Base-by-base conservation (phyloP, 2,329 filamentous ascomycete genomes). In the Aureobasidium sp. region DNA sequence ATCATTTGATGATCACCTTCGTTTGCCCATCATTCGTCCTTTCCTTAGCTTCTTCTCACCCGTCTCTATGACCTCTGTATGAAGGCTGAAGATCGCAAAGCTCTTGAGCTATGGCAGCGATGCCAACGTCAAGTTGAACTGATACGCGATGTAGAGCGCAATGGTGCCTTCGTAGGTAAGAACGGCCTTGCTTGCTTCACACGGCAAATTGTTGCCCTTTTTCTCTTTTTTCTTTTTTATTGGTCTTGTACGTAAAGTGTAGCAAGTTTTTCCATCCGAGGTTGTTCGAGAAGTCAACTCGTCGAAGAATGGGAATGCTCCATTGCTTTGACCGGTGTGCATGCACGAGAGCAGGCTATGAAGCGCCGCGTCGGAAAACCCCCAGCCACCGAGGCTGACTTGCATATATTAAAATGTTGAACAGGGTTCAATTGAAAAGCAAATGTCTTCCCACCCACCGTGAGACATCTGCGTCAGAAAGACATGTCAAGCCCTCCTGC, bases 311-410 rank as follows among this genome's bases (percentile, higher is more conserved):
- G 12, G 15, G 2, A 17, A 8, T 9, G 32, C 1, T 34, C 34
- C 48, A 27, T 12, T 37, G 29, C 17, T 24, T 17, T 20, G n/a
- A 17, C 20, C 36, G 15, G 36, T 26, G 24, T 29, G 47, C 36
- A 53, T 59, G 43, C 55, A 47, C 29, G 29, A 59, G 26, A 26
- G n/a, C 29, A 24, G 55, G 29, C 53, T 57, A 36, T 41, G 39
- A 13, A 34, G 39, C 39, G 52, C 52, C 39, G n/a, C 43, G 7
- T 55, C 29, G 20, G n/a, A 15, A 10, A 20, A 20, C 29, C 43
- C 55, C 53, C 55, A 59, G 52, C 55, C 55, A 59, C 53, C 32
- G 26, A 27, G 41, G 55, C 55, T 59, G 55, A 59, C 41, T 6
- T 59, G 55, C 55, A 59, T 59, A 41, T 59, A 57, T 57, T 57